These are phyloP conservation scores for Panicum hallii DNA, from an alignment of 202 grass and related monocot genomes.

Conservation along the genomic window DNA sequence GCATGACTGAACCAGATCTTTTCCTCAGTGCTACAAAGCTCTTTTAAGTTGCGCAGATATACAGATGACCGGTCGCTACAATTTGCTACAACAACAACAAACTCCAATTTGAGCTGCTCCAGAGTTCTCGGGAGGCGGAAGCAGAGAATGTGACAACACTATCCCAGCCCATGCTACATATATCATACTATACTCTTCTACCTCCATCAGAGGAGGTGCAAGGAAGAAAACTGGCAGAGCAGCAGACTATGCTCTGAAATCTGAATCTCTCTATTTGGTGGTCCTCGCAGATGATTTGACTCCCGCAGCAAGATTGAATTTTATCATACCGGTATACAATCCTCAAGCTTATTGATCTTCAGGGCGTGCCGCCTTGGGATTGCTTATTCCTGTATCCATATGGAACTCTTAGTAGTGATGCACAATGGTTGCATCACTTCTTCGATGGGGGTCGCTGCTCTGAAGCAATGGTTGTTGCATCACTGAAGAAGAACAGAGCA, in stretches of 20 bases:
- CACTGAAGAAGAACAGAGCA: conserved; percentile 35
- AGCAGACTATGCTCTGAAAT: not conserved
- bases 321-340: conserved; percentile 3
- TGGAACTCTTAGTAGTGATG: conserved; percentile 14
- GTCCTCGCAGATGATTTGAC: not conserved
- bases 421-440: conserved; percentile 48
- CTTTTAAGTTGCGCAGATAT: conserved; percentile 37
- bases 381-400: conserved; percentile 45
- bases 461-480: conserved; percentile 26
- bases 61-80: conserved; percentile 40
- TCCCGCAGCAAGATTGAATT: conserved; percentile 30
- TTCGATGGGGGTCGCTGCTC: conserved; percentile 11
- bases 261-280: not conserved
- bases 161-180: conserved; percentile 21
- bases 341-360: conserved; percentile 43
- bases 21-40: conserved; percentile 31
- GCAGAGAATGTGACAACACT: not conserved
- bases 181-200: not conserved
- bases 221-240: conserved; percentile 12
- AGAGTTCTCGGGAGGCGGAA: conserved; percentile 19
- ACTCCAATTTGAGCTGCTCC: conserved; percentile 43
- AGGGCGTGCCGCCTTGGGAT: conserved; percentile 32
- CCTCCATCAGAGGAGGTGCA: conserved; percentile 5
- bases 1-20: conserved; percentile 2
- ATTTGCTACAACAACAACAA: conserved; percentile 41